These are phyloP conservation scores for Plantago ovata DNA, from an alignment of 257 asterid genomes.

Conservation along the genomic window DNA sequence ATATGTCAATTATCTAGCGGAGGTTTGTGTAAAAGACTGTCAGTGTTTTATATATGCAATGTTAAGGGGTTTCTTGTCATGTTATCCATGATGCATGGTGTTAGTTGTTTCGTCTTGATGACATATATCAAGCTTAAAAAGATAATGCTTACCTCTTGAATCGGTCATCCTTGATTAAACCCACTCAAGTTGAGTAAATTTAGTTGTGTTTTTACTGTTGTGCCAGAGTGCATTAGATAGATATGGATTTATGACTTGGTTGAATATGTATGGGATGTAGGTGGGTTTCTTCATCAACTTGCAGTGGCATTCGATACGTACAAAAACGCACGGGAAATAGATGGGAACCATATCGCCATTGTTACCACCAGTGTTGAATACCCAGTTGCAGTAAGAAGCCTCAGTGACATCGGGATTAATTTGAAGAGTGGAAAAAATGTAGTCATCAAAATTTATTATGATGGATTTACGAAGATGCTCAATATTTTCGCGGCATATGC, in stretches of 20 bases:
- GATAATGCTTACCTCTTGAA: too few relatives aligned
- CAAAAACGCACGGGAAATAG: conserved; percentile 50
- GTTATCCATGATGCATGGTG: too few relatives aligned
- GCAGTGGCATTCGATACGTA: conserved; percentile 61
- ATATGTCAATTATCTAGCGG: too few relatives aligned
- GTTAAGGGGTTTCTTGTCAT: too few relatives aligned
- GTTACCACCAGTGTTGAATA: conserved; percentile 47
- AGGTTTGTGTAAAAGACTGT: too few relatives aligned
- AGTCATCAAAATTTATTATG: conserved; percentile 35
- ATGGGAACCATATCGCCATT: conserved; percentile 51
- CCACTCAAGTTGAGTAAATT: too few relatives aligned
- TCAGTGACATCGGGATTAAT: conserved; percentile 37
- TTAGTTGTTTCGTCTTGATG: too few relatives aligned
- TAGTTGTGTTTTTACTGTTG: too few relatives aligned
- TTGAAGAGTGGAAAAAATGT: conserved; percentile 49
- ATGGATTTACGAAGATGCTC: conserved; percentile 50
- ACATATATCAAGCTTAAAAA: too few relatives aligned
- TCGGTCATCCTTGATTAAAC: too few relatives aligned
- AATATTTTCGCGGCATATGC: conserved; percentile 38
- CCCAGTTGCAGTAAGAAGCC: conserved; percentile 49
- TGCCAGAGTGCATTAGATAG: not conserved
- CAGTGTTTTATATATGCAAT: too few relatives aligned
- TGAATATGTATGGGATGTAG: conserved; percentile 21
- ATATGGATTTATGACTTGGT: not conserved
- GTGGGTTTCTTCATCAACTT: conserved; percentile 41